A percentile compares a stretch with the other conserved stretches of the same genome.
Evolutionary conservation across 225 moss, liverwort and hornwort genomes (phyloP).

Genomic region (Takakia lepidozioides): DNA sequence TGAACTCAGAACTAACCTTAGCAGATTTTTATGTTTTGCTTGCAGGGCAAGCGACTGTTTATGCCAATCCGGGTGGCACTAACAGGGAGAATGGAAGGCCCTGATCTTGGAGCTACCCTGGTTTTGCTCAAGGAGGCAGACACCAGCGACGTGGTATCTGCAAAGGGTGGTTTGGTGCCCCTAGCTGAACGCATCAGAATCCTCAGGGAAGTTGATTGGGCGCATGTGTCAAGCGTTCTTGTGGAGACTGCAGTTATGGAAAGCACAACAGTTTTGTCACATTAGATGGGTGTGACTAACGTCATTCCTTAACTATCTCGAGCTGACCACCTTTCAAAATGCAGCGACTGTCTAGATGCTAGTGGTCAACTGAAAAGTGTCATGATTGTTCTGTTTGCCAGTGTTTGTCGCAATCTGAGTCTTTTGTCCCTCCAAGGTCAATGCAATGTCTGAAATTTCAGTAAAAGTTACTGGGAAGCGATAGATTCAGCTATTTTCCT

Average conservation of each 20-base stretch:
- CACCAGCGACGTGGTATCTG: slow-evolving; percentile 41
- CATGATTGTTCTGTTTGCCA: too few species aligned
- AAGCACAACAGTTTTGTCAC: slow-evolving; percentile 36
- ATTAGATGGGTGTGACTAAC: slow-evolving; percentile 11
- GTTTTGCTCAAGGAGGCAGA: slow-evolving; percentile 59
- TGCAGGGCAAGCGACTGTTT: slow-evolving; percentile 90
- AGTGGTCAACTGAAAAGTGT: too few species aligned
- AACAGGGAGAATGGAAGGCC: slow-evolving; percentile 91
- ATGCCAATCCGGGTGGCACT: slow-evolving; percentile 90
- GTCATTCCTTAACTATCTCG: too few species aligned
- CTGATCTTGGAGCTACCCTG: slow-evolving; percentile 75
- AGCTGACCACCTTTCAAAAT: too few species aligned
- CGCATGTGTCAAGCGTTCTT: slow-evolving; percentile 32
- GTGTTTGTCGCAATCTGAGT: too few species aligned
- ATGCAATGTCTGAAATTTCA: too few species aligned
- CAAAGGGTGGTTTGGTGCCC: slow-evolving; percentile 46
- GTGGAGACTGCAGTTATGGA: slow-evolving; percentile 16
- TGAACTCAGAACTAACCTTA: too few species aligned
- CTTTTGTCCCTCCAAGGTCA: too few species aligned
- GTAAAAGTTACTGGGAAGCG: too few species aligned
- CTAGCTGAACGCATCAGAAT: slow-evolving; percentile 55
- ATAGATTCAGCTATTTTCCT: too few species aligned
- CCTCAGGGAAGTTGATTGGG: slow-evolving; percentile 70
- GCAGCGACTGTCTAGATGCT: too few species aligned
- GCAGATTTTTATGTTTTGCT: too few species aligned